Base-by-base conservation (phyloP, 192 early-diverging fungal species). In the Coemansia sp. region DNA sequence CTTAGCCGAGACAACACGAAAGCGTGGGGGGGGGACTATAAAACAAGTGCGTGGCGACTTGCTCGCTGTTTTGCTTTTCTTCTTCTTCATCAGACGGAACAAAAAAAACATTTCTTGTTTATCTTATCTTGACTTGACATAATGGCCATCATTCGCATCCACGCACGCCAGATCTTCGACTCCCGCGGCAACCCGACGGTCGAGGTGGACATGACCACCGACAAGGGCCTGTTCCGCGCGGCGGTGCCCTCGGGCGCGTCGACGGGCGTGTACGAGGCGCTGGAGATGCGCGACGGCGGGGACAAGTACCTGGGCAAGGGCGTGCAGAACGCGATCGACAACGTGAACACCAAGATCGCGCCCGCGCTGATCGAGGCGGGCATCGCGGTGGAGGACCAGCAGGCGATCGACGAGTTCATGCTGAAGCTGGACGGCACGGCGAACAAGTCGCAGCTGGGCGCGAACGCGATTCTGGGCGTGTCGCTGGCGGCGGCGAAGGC, bases 131-230 rank as follows among this genome's bases (percentile, higher is more conserved):
- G n/a, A n/a, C n/a, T n/a, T n/a, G n/a, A n/a, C n/a, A 74, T 55
- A 29, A 91, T 92, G 90, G 53, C 87, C 45, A 86, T 90, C 62
- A 83, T 71, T 54, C 87, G 87, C 58, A 82, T 92, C 69, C 83
- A 88, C 80, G 94, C 93, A 53, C 90, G 96, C 81, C 95, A 97
- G 82, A 98, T 98, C 83, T 97, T 94, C 69, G 96, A 98, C 85
- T 98, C 96, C 45, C 90, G 96, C 63, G 96, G 96, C 66, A 97
- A 97, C 88, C 96, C 96, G 60, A 98, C 96, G 55, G 89, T 98
- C 57, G 94, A 98, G 82, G 97, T 98, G 38, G 97, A 98, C 58
- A 82, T 98, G 79, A 92, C 89, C 57, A 98, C 97, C 66, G 84
- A 83, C 52, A 87, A 94, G 81, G 95, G 95, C 64, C 79, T 91